Evolutionary conservation across 768 basidiomycete species (phyloP).

Genomic region (Mycena leptocephala): DNA sequence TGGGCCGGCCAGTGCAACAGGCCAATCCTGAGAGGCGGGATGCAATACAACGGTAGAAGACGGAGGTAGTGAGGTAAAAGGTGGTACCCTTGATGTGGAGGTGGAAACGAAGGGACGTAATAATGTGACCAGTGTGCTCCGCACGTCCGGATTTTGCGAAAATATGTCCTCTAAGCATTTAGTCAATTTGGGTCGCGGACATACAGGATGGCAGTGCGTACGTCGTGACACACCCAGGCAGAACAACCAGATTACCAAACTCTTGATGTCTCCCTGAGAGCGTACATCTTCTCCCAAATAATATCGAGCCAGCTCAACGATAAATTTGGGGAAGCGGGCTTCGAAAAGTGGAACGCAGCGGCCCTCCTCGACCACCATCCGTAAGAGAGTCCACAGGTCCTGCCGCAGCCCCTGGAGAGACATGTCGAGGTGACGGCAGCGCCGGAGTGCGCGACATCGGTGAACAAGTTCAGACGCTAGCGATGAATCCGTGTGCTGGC

Average conservation of each 20-base stretch:
- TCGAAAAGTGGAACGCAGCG: slow-evolving; percentile 61
- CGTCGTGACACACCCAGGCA: slow-evolving; percentile 57
- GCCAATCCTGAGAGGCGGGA: not conserved
- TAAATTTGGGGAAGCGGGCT: slow-evolving; percentile 58
- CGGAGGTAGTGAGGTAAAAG: slow-evolving; percentile 37
- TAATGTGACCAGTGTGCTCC: slow-evolving; percentile 58
- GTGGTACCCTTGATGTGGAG: slow-evolving; percentile 44
- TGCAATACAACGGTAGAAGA: slow-evolving; percentile 37
- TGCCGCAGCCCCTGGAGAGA: slow-evolving; percentile 48
- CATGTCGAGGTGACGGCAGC: slow-evolving; percentile 58
- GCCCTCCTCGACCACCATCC: slow-evolving; percentile 74
- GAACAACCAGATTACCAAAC: slow-evolving; percentile 58
- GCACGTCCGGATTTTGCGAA: slow-evolving; percentile 53
- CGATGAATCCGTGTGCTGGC: slow-evolving; percentile 55
- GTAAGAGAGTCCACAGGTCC: slow-evolving; percentile 72
- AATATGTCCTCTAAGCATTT: slow-evolving; percentile 54
- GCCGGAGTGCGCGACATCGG: slow-evolving; percentile 65
- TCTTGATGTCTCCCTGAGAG: slow-evolving; percentile 40
- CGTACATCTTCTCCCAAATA: slow-evolving; percentile 28
- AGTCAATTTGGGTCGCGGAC: slow-evolving; percentile 32
- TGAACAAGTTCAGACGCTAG: slow-evolving; percentile 65
- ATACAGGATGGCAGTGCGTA: slow-evolving; percentile 43
- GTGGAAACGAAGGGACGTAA: slow-evolving; percentile 59
- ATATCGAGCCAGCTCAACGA: slow-evolving; percentile 47
- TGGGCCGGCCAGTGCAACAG: slow-evolving; percentile 35